Evolutionary conservation across 768 basidiomycete species (phyloP).

Genomic region (Scleroderma bovista): DNA sequence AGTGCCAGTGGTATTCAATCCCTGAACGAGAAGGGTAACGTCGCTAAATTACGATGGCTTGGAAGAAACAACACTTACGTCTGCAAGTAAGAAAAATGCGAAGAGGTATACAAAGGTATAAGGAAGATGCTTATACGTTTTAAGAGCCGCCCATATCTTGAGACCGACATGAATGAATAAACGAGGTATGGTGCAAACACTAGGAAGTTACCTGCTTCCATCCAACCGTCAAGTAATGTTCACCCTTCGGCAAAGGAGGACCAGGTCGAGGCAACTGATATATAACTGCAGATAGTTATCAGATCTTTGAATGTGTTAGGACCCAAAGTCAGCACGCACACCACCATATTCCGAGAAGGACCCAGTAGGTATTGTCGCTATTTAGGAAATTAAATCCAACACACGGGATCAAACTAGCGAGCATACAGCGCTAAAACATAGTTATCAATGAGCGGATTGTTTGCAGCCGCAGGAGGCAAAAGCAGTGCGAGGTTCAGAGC

Average conservation of each 20-base stretch:
- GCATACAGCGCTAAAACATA: slow-evolving; percentile 67
- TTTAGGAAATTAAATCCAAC: background rate
- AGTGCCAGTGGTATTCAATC: slow-evolving; percentile 74
- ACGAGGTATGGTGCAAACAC: background rate
- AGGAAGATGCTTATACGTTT: slow-evolving; percentile 72
- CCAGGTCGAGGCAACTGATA: slow-evolving; percentile 84
- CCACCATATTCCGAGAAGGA: slow-evolving; percentile 83
- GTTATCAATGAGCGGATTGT: slow-evolving; percentile 63
- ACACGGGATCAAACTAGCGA: too few species aligned
- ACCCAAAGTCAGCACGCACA: slow-evolving; percentile 41
- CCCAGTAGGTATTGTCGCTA: slow-evolving; percentile 73
- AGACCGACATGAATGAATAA: background rate
- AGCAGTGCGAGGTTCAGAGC: slow-evolving; percentile 67
- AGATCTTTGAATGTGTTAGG: background rate
- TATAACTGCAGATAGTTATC: slow-evolving; percentile 45
- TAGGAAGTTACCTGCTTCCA: slow-evolving; percentile 66
- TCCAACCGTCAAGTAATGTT: slow-evolving; percentile 74
- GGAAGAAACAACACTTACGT: slow-evolving; percentile 39
- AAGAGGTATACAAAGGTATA: slow-evolving; percentile 80
- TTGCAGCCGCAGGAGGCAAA: slow-evolving; percentile 40
- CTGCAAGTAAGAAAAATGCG: slow-evolving; percentile 73
- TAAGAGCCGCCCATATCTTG: slow-evolving; percentile 72
- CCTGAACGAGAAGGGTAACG: slow-evolving; percentile 35
- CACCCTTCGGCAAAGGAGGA: slow-evolving; percentile 69
- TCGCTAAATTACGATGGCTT: too few species aligned